A percentile compares a stretch with the other conserved stretches of the same genome.
Evolutionary conservation across 257 asterid genomes (phyloP).

Genomic region (Voacanga thouarsii): DNA sequence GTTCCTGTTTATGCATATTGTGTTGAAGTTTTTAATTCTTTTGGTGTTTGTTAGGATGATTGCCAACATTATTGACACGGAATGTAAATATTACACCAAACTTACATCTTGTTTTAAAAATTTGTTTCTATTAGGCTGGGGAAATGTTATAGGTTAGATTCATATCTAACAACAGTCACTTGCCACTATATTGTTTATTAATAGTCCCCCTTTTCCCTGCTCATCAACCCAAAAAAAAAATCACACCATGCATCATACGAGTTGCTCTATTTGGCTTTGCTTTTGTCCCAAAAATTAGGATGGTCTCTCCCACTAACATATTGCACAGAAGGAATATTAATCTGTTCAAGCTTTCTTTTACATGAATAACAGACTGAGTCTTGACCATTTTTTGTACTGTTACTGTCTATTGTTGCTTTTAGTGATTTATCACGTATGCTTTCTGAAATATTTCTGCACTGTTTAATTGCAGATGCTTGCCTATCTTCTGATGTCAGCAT

Average conservation of each 20-base stretch:
- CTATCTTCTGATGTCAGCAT: constrained; percentile 83
- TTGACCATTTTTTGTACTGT: neutral
- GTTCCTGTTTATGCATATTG: neutral
- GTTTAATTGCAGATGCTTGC: constrained; percentile 55
- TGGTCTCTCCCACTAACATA: neutral
- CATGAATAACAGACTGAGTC: neutral
- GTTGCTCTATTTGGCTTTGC: neutral
- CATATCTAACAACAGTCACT: neutral
- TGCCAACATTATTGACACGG: neutral
- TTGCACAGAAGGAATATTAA: neutral
- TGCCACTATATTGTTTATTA: neutral
- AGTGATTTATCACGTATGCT: neutral
- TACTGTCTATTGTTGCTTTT: neutral
- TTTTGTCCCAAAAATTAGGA: neutral
- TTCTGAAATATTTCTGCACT: neutral
- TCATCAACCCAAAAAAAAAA: too few species aligned
- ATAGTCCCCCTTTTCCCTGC: neutral
- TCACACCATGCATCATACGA: neutral
- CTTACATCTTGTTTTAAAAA: neutral
- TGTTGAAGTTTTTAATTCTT: neutral
- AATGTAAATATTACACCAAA: neutral
- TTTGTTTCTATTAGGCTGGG: neutral
- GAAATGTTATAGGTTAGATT: neutral
- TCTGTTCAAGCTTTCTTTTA: neutral
- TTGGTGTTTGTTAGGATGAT: neutral